Evolutionary conservation across 139 green algal genomes (phyloP).

Genomic region (Ettlia oleoabundans): DNA sequence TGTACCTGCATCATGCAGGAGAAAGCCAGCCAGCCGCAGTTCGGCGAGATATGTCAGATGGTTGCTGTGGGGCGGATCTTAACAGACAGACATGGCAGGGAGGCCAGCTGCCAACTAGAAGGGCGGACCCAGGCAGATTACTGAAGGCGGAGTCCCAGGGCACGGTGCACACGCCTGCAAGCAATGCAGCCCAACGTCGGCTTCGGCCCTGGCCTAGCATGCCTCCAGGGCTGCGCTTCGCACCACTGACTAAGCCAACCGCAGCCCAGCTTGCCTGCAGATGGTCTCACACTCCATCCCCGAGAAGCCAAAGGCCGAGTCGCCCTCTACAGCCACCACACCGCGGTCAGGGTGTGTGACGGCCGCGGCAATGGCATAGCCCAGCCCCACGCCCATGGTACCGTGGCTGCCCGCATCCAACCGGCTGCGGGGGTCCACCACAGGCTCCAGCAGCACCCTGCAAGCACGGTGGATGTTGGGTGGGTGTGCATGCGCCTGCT

Average conservation of each 20-base stretch:
- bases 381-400: slow-evolving; percentile 87
- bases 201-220: too few species aligned
- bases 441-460: slow-evolving; percentile 62
- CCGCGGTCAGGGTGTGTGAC: slow-evolving; percentile 48
- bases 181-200: too few species aligned
- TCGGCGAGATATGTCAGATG: too few species aligned
- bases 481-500: too few species aligned
- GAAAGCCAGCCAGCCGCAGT: too few species aligned
- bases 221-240: neutral
- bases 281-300: slow-evolving; percentile 83
- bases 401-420: slow-evolving; percentile 86
- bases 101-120: neutral
- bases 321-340: slow-evolving; percentile 81
- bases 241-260: too few species aligned
- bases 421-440: slow-evolving; percentile 59
- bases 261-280: slow-evolving; percentile 36
- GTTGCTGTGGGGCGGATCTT: too few species aligned
- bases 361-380: slow-evolving; percentile 65
- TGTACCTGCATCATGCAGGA: slow-evolving; percentile 74
- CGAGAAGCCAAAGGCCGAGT: slow-evolving; percentile 88
- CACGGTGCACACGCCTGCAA: too few species aligned
- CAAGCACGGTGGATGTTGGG: too few species aligned
- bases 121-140: too few species aligned
- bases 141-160: too few species aligned
- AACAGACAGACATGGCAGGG: too few species aligned